These are phyloP conservation scores for Talaromyces sp. DNA, from an alignment of 2,329 filamentous ascomycete species.

Conservation along the genomic window DNA sequence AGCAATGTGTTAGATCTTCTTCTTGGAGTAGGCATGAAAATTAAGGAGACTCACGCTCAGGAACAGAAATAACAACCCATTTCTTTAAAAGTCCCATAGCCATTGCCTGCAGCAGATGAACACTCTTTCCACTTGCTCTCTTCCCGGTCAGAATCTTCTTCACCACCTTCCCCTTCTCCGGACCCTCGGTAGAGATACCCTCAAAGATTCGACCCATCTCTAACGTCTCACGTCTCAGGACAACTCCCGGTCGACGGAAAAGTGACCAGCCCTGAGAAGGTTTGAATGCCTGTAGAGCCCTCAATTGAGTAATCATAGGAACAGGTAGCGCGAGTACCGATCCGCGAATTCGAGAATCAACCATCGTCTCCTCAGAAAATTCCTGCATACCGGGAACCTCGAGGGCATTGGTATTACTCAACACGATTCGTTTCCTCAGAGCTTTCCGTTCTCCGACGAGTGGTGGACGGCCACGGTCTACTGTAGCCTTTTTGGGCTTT, in stretches of 20 bases:
- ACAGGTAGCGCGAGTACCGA: conserved; percentile 66
- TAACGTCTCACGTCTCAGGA: conserved; percentile 74
- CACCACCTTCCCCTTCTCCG: conserved; percentile 34
- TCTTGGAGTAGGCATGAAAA: not conserved
- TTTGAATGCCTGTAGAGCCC: conserved; percentile 87
- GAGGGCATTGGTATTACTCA: conserved; percentile 91
- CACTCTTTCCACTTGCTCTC: conserved; percentile 76
- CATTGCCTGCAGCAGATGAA: conserved; percentile 77
- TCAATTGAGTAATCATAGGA: conserved; percentile 68
- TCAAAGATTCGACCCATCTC: conserved; percentile 63
- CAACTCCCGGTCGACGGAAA: conserved; percentile 73
- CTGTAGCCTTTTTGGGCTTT: conserved; percentile 31
- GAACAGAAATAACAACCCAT: conserved; percentile 85
- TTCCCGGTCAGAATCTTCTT: conserved; percentile 67
- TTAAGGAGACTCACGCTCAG: conserved; percentile 63
- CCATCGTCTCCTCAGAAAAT: conserved; percentile 53
- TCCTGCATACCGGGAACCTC: conserved; percentile 64
- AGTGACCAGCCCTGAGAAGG: conserved; percentile 79
- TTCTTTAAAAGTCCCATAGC: conserved; percentile 72
- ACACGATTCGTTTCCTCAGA: conserved; percentile 77
- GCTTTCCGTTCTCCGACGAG: conserved; percentile 78
- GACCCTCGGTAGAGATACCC: conserved; percentile 39
- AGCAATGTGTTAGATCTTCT: not conserved
- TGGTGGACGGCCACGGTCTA: conserved; percentile 54
- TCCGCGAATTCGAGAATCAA: conserved; percentile 54